Conservation (phyloP, 192 early-diverging fungal genomes). For the Chytriomyces sp. region DNA sequence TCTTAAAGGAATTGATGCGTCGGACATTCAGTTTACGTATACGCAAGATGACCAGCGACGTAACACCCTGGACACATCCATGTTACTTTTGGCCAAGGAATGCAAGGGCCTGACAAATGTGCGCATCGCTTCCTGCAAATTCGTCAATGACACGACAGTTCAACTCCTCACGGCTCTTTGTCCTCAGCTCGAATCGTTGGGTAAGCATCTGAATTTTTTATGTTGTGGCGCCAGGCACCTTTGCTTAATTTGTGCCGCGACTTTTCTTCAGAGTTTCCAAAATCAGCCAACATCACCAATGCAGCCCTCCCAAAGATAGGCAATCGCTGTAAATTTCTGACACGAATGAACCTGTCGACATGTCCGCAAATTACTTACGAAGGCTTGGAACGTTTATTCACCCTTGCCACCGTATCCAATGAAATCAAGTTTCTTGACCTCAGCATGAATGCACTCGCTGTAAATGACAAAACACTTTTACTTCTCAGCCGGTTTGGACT, state of each 20-base stretch:
- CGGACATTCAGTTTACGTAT: conserved; percentile 5
- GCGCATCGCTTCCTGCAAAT: conserved; percentile 26
- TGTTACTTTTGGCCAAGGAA: conserved; percentile 25
- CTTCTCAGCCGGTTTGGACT: not conserved
- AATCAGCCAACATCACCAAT: conserved; percentile 31
- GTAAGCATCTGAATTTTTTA: conserved; percentile 1
- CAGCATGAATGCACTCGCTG: not conserved
- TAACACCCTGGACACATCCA: conserved; percentile 11
- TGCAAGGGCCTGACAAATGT: conserved; percentile 22
- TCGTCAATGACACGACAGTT: conserved; percentile 9
- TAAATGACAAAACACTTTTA: conserved; percentile 21
- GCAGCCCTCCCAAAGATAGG: conserved; percentile 17
- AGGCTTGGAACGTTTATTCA: not conserved
- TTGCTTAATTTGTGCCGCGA: not conserved
- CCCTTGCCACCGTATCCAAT: not conserved
- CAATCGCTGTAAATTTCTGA: conserved; percentile 19
- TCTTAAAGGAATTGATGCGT: not conserved
- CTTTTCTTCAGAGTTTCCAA: conserved; percentile 15
- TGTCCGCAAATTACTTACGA: conserved; percentile 18
- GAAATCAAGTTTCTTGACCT: conserved; percentile 6
- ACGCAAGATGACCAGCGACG: not conserved
- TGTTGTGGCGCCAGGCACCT: not conserved
- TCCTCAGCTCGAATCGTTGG: conserved; percentile 12
- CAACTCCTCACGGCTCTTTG: conserved; percentile 21
- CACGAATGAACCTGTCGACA: conserved; percentile 3